phyloP scores from a whole-genome alignment of 768 basidiomycete species.

The Lactarius sp. region DNA sequence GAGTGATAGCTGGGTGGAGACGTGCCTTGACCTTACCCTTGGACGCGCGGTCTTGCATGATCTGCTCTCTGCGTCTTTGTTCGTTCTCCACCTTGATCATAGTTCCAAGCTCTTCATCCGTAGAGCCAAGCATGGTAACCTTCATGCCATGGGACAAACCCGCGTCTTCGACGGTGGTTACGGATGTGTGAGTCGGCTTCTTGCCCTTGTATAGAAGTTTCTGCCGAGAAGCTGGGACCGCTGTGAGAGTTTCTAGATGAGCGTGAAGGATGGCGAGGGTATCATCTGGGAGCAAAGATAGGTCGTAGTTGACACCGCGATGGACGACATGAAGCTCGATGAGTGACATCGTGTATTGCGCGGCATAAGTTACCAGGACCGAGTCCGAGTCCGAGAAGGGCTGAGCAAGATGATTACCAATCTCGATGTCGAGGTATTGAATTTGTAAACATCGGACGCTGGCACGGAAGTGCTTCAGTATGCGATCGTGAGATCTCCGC shows the following conservation, averaged over 20 bases:
- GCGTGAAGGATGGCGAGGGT: conserved; percentile 49
- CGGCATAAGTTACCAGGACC: too few relatives aligned
- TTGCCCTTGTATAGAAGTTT: conserved; percentile 74
- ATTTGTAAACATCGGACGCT: conserved; percentile 11
- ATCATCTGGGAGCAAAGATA: conserved; percentile 10
- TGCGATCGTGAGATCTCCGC: too few relatives aligned
- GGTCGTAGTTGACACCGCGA: conserved; percentile 5
- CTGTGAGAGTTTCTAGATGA: conserved; percentile 56
- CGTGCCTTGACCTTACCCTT: conserved; percentile 56
- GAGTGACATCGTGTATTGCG: neutral
- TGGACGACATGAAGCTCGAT: conserved; percentile 8
- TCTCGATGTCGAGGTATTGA: neutral
- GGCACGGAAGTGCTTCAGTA: neutral
- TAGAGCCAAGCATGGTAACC: conserved; percentile 68
- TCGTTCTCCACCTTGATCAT: conserved; percentile 55
- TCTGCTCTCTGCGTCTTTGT: conserved; percentile 49
- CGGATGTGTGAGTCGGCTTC: conserved; percentile 35
- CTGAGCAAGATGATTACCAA: neutral
- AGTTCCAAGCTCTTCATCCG: conserved; percentile 49
- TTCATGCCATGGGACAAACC: conserved; percentile 65
- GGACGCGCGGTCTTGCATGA: conserved; percentile 53
- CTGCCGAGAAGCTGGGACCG: conserved; percentile 59
- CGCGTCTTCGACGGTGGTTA: conserved; percentile 33
- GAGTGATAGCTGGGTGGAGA: neutral
- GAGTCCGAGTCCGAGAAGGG: neutral